A percentile compares a stretch with the other conserved stretches of the same genome.
Evolutionary conservation across 164 flowering plant genomes (phyloP).

Genomic region (Annona squamosa): DNA sequence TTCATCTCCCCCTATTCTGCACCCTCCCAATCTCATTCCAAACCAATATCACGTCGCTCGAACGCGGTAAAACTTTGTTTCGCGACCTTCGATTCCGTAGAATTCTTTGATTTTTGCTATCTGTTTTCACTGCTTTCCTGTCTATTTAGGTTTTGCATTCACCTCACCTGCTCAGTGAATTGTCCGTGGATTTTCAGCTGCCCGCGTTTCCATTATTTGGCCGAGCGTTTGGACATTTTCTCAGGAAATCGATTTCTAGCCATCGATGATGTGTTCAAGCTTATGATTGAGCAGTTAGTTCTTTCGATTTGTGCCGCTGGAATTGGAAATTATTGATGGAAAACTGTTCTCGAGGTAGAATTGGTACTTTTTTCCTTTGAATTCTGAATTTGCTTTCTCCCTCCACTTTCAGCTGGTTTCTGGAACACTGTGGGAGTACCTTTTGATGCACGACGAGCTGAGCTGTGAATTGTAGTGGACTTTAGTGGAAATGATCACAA

Average conservation of each 20-base stretch:
- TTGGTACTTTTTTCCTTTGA: not conserved
- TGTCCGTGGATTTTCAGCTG: not conserved
- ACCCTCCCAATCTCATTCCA: not conserved
- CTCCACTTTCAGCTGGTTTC: not conserved
- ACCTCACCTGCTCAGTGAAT: not conserved
- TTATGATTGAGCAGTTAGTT: no score
- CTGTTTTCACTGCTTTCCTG: not conserved
- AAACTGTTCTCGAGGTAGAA: no score
- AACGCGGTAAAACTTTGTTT: not conserved
- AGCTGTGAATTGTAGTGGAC: no score
- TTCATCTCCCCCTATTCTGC: not conserved
- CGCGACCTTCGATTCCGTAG: not conserved
- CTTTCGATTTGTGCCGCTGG: not conserved
- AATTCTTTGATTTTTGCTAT: not conserved
- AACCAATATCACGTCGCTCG: not conserved
- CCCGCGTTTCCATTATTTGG: not conserved
- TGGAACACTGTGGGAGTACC: no score
- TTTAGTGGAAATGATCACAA: no score
- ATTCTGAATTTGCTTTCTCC: not conserved
- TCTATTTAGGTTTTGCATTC: not conserved
- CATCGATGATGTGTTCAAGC: not conserved
- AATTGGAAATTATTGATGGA: not conserved
- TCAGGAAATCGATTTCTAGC: not conserved
- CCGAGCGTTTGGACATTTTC: not conserved
- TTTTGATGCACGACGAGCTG: no score